Percentiles rank a stretch among this genome's conserved stretches.
Conservation (phyloP, 768 basidiomycete genomes). For the Pholiota microspora region DNA sequence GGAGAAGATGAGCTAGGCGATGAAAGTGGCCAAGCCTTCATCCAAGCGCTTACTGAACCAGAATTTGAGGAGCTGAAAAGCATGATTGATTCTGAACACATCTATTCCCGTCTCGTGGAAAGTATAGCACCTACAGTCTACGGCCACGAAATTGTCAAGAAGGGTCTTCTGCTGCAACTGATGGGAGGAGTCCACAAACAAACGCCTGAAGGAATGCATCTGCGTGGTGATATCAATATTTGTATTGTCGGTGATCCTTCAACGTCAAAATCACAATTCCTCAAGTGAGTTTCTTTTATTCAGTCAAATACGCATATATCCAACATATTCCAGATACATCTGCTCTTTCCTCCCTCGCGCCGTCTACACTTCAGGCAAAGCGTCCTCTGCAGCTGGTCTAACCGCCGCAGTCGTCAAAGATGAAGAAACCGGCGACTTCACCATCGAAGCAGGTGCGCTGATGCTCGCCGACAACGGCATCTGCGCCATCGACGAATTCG, state of each 20-base stretch:
- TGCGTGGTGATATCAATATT: constrained; percentile 98
- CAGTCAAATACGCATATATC: background rate
- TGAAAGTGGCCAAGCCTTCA: constrained; percentile 78
- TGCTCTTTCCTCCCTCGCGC: constrained; percentile 97
- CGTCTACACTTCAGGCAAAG: constrained; percentile 99
- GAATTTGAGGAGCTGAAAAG: constrained; percentile 93
- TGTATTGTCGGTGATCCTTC: constrained; percentile 98
- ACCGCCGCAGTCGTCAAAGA: constrained; percentile 98
- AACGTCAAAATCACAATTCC: constrained; percentile 97
- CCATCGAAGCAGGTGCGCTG: constrained; percentile 97
- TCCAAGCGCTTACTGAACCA: constrained; percentile 85
- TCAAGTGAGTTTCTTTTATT: constrained; percentile 65
- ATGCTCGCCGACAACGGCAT: constrained; percentile 99
- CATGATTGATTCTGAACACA: constrained; percentile 94
- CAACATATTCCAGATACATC: constrained; percentile 66
- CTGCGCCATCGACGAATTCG: constrained; percentile 99
- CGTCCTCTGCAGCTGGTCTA: constrained; percentile 97
- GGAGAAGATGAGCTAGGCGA: constrained; percentile 85
- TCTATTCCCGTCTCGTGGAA: constrained; percentile 90
- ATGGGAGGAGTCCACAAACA: constrained; percentile 99
- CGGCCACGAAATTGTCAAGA: constrained; percentile 99
- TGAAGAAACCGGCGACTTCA: constrained; percentile 98
- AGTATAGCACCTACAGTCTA: constrained; percentile 98
- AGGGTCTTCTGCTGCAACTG: constrained; percentile 90
- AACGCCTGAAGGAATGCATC: constrained; percentile 93